Evolutionary conservation across 192 early-diverging fungal species (phyloP).

Genomic region (Rhizophagus prolifer): DNA sequence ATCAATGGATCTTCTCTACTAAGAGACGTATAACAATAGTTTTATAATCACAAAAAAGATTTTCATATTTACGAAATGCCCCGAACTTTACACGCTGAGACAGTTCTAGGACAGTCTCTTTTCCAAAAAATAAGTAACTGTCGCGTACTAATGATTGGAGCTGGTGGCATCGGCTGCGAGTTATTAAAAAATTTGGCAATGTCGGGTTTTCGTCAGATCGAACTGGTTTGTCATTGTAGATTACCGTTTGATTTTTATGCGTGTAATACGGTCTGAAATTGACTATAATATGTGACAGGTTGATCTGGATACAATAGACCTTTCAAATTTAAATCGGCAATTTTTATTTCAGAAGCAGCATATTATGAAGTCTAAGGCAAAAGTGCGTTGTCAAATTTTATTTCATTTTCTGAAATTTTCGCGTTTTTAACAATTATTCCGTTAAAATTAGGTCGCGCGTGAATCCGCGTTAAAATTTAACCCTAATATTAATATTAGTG

Average conservation of each 20-base stretch:
- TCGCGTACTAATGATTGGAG: conserved; percentile 69
- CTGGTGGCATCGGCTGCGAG: conserved; percentile 99
- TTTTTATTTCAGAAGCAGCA: conserved; percentile 96
- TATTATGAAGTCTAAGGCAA: conserved; percentile 89
- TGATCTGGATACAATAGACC: conserved; percentile 97
- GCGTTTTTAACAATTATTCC: not conserved
- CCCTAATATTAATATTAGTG: conserved; percentile 68
- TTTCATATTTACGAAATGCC: not conserved
- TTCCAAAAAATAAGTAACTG: conserved; percentile 32
- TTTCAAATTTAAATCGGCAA: conserved; percentile 98
- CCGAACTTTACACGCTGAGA: not conserved
- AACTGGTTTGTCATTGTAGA: conserved; percentile 52
- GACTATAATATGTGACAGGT: conserved; percentile 53
- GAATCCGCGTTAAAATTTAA: conserved; percentile 86
- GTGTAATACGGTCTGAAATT: not conserved
- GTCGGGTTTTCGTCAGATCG: conserved; percentile 81
- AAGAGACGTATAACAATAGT: no score
- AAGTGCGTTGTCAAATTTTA: conserved; percentile 48
- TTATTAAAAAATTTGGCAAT: conserved; percentile 92
- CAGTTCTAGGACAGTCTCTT: not conserved
- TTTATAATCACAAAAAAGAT: no score
- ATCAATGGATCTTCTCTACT: no score
- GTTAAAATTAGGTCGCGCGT: conserved; percentile 63
- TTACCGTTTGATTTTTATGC: not conserved
- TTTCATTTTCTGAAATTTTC: conserved; percentile 1